Base-by-base conservation (phyloP, 352 stramenopile genomes). In the Phytophthora fragariae region DNA sequence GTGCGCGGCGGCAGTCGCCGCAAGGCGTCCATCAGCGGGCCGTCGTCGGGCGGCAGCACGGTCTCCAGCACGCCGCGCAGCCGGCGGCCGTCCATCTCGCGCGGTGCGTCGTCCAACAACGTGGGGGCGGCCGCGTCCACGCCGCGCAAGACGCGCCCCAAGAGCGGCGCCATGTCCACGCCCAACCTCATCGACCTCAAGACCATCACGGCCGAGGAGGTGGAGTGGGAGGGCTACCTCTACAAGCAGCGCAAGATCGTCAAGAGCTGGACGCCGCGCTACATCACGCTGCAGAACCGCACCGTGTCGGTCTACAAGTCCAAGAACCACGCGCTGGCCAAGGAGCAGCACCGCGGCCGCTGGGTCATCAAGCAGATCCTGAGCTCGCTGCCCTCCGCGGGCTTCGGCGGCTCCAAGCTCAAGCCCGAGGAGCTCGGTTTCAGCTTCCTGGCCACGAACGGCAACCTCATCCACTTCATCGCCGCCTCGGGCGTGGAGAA, bases 231-330 rank as follows among this genome's bases (percentile, higher is more conserved):
- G 66, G 90, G 90, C 2, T 97, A 97, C 65, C 65, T 97, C 14
- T 97, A 95, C 81, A 97, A 97, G 77, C 90, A 97, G 71, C 87
- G 88, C 69, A 94, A 95, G 79, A 88, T 97, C 66, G 90, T 97
- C 59, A 95, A 95, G 82, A 95, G 87, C 80, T 97, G 90, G 90
- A 94, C 85, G 52, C 88, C 87, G 49, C 86, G 90, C 2, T 97
- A 97, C 75, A 92, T 95, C 58, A 97, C 88, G 71, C 75, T 97
- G 39, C 82, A 94, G 75, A 93, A 94, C 73, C 80, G 85, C 57
- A 92, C 86, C 9, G 64, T 95, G 39, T 90, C 88, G 10, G 86
- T 94, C 37, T 97, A 95, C 84, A 95, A 95, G 80, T 90, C 81
- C 73, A 96, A 96, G 76, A 90, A 90, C 31, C 90, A 97, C 39